Evolutionary conservation across 1,284 basidiomycete genomes (phyloP), one percentile per base, ranked within the genome.

Genomic region (Leccinum pallidistipes): DNA sequence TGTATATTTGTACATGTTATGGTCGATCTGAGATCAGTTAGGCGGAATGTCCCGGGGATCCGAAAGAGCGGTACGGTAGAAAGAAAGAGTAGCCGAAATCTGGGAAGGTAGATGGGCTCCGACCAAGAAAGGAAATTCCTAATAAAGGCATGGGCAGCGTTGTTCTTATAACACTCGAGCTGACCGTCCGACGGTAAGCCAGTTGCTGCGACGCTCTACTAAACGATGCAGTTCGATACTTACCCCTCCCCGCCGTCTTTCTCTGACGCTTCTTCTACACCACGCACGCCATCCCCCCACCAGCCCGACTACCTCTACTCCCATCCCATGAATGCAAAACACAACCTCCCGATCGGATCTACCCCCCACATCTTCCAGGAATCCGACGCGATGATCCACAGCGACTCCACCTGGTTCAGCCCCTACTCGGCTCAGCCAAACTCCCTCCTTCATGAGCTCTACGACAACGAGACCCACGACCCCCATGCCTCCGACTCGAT

Each of bases 401-500:
- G 55, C 55, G 72, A 75, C 70, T 59, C 61, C 53, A 43, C 70
- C 62, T 69, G 69, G 67, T 54, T 65, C 27, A 43, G 4, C 57
- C 63, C 65, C 65, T 76, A 78, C 70, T 55, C 76, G 60, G 72
- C 74, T 69, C 74, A 78, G 62, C 71, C 81, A 27, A 81, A 78
- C 60, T 86, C 87, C 0, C 81, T 90, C 27, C 81, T 91, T 50
- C 82, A 85, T 64, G 88, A 90, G 74, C 80, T 91, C 59, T 90
- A 90, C 72, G 85, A 86, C 55, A 76, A 79, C 49, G 78, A 81
- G 66, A 58, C 86, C 24, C 79, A 84, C 64, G 87, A 89, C 71
- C 79, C 85, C 57, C 88, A 88, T 69, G 29, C 59, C 8, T 38
- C 56, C 1, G 72, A 72, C 63, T 47, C 45, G 45, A 58, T 74